Evolutionary conservation across 1,284 basidiomycete genomes (phyloP).

Genomic region (Sanguinoderma infundibulare): DNA sequence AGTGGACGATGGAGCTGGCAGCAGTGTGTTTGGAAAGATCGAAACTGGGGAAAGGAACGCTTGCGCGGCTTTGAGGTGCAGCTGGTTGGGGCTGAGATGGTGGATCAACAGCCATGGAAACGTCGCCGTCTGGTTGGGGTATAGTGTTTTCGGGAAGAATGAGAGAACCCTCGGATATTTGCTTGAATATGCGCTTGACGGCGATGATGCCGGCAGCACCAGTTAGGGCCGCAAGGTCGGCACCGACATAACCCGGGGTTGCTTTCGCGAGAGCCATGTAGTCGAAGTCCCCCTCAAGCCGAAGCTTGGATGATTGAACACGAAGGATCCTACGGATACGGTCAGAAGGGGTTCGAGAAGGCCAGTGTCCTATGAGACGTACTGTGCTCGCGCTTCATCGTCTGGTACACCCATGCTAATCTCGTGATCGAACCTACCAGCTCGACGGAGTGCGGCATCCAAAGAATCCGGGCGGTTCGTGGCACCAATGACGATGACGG

Average conservation of each 20-base stretch:
- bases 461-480: slow-evolving; percentile 96
- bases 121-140: slow-evolving; percentile 35
- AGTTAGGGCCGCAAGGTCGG: slow-evolving; percentile 90
- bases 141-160: slow-evolving; percentile 49
- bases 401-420: slow-evolving; percentile 98
- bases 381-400: slow-evolving; percentile 90
- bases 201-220: slow-evolving; percentile 95
- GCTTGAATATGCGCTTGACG: slow-evolving; percentile 94
- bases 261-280: slow-evolving; percentile 85
- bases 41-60: slow-evolving; percentile 47
- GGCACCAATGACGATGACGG: slow-evolving; percentile 94
- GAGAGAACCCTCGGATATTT: slow-evolving; percentile 73
- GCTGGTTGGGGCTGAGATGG: slow-evolving; percentile 12
- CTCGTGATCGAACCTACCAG: slow-evolving; percentile 96
- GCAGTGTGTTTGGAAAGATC: slow-evolving; percentile 45
- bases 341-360: neutral
- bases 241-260: slow-evolving; percentile 97
- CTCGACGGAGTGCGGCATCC: slow-evolving; percentile 90
- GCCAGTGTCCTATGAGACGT: slow-evolving; percentile 39
- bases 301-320: slow-evolving; percentile 77
- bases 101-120: slow-evolving; percentile 57
- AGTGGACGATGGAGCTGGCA: slow-evolving; percentile 83
- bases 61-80: slow-evolving; percentile 26
- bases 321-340: slow-evolving; percentile 69
- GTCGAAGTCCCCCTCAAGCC: slow-evolving; percentile 83